Percentiles rank a stretch among this genome's conserved stretches.
Conservation (phyloP, 441 rosid genomes). For the Arabidopsis hybrid region DNA sequence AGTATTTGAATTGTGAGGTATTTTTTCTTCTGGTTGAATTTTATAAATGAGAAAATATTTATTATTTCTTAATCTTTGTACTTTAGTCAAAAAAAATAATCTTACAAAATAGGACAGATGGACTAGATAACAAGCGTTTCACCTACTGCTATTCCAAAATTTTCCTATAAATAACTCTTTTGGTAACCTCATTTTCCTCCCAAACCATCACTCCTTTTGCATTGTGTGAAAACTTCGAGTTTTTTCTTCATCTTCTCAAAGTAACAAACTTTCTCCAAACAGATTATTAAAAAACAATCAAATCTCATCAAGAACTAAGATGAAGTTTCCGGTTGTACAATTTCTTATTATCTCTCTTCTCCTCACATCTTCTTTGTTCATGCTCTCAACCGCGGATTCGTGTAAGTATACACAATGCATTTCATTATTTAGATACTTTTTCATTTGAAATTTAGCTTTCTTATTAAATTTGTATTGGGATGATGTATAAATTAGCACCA, state of each 20-base stretch:
- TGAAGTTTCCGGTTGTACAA: conserved; percentile 24
- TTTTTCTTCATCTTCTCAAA: conserved; percentile 13
- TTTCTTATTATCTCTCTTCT: conserved; percentile 29
- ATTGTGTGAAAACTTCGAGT: conserved; percentile 11
- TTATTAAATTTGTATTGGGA: background rate
- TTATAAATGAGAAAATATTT: too few relatives aligned
- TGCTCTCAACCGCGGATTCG: conserved; percentile 24
- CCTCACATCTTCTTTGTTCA: conserved; percentile 36
- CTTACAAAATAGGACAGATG: too few relatives aligned
- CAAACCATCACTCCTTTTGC: conserved; percentile 43
- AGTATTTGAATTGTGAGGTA: too few relatives aligned
- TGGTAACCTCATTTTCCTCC: conserved; percentile 34
- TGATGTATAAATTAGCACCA: conserved; percentile 35
- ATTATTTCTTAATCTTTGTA: too few relatives aligned
- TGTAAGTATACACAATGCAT: conserved; percentile 32
- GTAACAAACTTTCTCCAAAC: conserved; percentile 13
- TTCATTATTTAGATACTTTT: background rate
- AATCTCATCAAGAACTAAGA: conserved; percentile 14
- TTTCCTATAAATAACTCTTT: conserved; percentile 29
- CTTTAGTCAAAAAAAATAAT: too few relatives aligned
- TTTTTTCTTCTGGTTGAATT: too few relatives aligned
- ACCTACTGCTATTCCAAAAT: conserved; percentile 20
- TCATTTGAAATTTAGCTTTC: background rate
- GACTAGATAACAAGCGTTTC: background rate
- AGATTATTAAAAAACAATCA: background rate